Evolutionary conservation across 2,329 filamentous ascomycete genomes (phyloP).

Genomic region (Lecanicillium sp.): DNA sequence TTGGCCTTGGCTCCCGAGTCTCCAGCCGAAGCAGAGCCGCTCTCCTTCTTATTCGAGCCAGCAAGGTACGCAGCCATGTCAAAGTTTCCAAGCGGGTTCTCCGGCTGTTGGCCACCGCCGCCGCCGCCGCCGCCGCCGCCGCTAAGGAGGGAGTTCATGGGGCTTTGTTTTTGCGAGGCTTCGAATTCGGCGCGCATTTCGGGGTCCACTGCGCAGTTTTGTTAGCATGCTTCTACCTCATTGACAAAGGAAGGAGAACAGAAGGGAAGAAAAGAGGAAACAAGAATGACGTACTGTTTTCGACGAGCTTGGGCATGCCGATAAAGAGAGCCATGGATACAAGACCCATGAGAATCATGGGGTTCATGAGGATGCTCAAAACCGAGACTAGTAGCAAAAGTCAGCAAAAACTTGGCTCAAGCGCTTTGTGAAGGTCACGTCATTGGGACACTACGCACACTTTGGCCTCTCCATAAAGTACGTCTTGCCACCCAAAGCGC

Average conservation of each 20-base stretch:
- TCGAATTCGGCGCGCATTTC: conserved; percentile 91
- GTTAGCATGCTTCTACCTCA: conserved; percentile 10
- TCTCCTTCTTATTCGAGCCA: conserved; percentile 39
- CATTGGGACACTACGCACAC: conserved; percentile 49
- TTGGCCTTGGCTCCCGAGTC: conserved; percentile 21
- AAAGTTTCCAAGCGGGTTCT: conserved; percentile 44
- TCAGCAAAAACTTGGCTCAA: no score
- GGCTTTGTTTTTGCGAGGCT: conserved; percentile 71
- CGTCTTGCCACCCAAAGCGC: conserved; percentile 54
- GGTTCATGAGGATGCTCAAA: conserved; percentile 80
- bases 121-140: conserved; percentile 18
- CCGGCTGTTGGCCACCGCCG: conserved; percentile 17
- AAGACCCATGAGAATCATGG: conserved; percentile 90
- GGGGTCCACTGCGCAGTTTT: conserved; percentile 70
- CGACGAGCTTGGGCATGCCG: conserved; percentile 90
- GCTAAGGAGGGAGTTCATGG: conserved; percentile 50
- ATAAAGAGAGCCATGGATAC: conserved; percentile 77
- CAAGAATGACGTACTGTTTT: conserved; percentile 66
- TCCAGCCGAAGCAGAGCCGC: conserved; percentile 12
- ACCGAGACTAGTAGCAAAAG: conserved; percentile 57
- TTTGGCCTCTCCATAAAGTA: conserved; percentile 70
- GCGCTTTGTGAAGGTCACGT: neutral
- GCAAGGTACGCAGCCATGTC: conserved; percentile 58
- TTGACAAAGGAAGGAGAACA: neutral
- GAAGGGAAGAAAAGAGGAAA: conserved; percentile 1